A percentile compares a stretch with the other conserved stretches of the same genome.
Evolutionary conservation across 192 early-diverging fungal species (phyloP).

Genomic region (Chytriomyces sp.): DNA sequence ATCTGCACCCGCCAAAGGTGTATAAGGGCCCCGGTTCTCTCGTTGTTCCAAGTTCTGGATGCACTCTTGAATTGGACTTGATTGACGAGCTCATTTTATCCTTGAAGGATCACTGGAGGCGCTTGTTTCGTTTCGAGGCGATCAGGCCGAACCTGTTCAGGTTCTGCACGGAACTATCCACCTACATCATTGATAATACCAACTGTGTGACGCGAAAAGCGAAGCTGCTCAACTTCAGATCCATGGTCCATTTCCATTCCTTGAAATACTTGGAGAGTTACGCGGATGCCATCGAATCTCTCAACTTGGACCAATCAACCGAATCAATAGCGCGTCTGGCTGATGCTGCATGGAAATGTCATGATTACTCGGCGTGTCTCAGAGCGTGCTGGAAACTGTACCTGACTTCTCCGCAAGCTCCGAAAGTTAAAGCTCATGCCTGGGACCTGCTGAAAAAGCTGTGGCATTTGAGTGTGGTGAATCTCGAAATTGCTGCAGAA

Average conservation of each 20-base stretch:
- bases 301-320: background rate
- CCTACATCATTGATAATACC: background rate
- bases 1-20: conserved; percentile 26
- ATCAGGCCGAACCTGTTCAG: background rate
- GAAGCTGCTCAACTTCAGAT: conserved; percentile 4
- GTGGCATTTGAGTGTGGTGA: conserved; percentile 11
- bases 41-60: background rate
- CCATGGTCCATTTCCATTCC: conserved; percentile 17
- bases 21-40: conserved; percentile 30
- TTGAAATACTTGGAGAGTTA: conserved; percentile 11
- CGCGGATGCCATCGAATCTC: background rate
- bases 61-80: background rate
- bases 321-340: conserved; percentile 8
- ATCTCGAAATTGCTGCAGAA: conserved; percentile 16
- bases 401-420: background rate
- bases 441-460: conserved; percentile 20
- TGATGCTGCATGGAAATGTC: conserved; percentile 15
- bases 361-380: conserved; percentile 3
- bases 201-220: background rate
- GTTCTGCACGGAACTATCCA: conserved; percentile 17
- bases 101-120: conserved; percentile 6
- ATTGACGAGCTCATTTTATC: background rate
- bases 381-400: conserved; percentile 9
- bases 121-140: background rate
- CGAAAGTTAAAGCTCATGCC: background rate